Evolutionary conservation across 2,329 filamentous ascomycete genomes (phyloP), one percentile per base, ranked within the genome.

Genomic region (Elsinoe australis): DNA sequence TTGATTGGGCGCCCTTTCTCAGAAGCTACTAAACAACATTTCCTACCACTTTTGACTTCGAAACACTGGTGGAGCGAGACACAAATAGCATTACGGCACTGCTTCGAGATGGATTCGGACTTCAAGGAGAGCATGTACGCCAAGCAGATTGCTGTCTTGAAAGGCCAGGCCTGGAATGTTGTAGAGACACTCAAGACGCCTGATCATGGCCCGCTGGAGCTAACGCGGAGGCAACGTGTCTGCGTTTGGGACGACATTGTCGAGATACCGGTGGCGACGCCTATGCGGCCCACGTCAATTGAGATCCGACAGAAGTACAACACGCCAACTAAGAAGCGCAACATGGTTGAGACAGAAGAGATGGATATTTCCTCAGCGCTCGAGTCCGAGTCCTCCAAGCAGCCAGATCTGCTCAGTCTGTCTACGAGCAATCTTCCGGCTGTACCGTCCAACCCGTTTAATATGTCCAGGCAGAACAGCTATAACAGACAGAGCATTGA

Each of bases 121-220:
- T 98, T 98, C 66, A 87, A 96, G 64, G 92, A 98, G 69, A 84
- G 87, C 67, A 98, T 98, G 92, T 98, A 95, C 68, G 87, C 87
- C n/a, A 82, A 87, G 56, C 92, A 98, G 62, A 94, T 98, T 53
- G 90, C 92, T 1, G 92, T 98, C 51, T 95, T 98, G 87, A 98
- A 98, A 67, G 92, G 92, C 8, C 92, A 98, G 63, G 92, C 92
- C 0, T 98, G 92, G 88, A 98, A 98, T 62, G 92, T 98, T 0
- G 92, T 98, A 3, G 92, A 98, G 69, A 95, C 92, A 0, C 75
- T 98, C 52, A 98, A 98, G 65, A 85, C 85, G 14, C 74, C 80
- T 0, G 92, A 96, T 60, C 90, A 96, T 61, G 92, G 92, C 0
- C 92, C 92, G 0, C 72, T 98, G 14, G 92, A 96, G 67, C 77